phyloP scores from a whole-genome alignment of 129 eudicot species.

The Helichrysum umbraculigerum region DNA sequence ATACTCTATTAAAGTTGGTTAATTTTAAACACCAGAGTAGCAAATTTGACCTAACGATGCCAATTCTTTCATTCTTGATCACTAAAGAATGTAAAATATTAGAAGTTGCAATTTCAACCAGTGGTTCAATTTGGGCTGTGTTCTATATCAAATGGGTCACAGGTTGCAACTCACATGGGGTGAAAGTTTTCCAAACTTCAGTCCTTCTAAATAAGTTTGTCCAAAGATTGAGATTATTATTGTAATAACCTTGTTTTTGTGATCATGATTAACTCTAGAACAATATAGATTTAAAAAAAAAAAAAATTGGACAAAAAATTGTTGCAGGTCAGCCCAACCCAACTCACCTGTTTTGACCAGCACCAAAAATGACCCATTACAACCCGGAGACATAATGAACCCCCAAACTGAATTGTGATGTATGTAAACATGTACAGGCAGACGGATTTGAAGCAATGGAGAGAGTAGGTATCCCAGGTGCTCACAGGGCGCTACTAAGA shows the following conservation, averaged over 20 bases:
- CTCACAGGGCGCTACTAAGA: constrained; percentile 30
- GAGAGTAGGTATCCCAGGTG: constrained; percentile 37
- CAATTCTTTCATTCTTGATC: not conserved
- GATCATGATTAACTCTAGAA: not conserved
- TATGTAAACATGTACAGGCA: constrained; percentile 5
- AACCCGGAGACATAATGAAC: not conserved
- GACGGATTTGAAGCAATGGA: constrained; percentile 37
- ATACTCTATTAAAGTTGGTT: not conserved
- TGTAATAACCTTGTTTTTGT: not conserved
- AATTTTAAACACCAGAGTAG: not conserved
- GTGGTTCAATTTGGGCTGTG: not conserved
- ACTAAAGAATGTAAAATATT: not conserved
- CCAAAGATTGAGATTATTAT: not conserved
- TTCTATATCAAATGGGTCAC: not conserved
- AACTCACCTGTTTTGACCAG: not conserved
- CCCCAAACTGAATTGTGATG: constrained; percentile 2
- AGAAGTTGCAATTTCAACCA: not conserved
- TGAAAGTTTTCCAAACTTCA: not conserved
- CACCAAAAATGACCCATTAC: not conserved
- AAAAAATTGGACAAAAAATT: not conserved
- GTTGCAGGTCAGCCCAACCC: not conserved
- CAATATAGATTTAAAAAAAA: not conserved
- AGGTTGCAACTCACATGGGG: not conserved
- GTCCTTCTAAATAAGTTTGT: not conserved
- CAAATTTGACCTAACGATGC: no score